Base-by-base conservation (phyloP, 2,329 filamentous ascomycete genomes). In the Talaromyces atroroseus region DNA sequence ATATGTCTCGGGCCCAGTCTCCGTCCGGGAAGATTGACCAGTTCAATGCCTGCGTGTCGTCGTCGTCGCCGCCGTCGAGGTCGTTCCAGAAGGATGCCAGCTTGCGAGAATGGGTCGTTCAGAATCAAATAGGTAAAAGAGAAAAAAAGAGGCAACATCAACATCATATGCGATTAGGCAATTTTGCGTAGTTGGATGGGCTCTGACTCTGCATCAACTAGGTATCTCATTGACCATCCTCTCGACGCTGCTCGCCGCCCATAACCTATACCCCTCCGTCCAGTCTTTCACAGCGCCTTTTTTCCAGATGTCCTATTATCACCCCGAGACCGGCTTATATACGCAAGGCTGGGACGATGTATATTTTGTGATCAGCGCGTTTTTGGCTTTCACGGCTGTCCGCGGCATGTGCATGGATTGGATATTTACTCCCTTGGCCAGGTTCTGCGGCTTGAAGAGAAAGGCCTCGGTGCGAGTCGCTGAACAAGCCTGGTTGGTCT, bases 401-500 rank as follows among this genome's bases (percentile, higher is more conserved):
- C 87, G 94, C 58, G 92, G 90, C 40, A 85, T 84, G 52, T 79
- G 83, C 56, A 95, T 97, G 84, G 92, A 96, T 70, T 94, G 95
- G 75, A 66, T 95, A 12, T 80, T 97, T 52, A 84, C 84, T 20
- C 94, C 92, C 6, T 74, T 95, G 56, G 92, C 88, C 45, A 85
- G 83, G 61, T 76, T 79, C 49, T 80, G 82, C 61, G 92, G 92
- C 36, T 82, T 96, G 64, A 80, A 81, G 64, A 89, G 87, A 68
- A 96, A 96, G 76, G 84, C 85, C 48, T 77, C 87, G 58, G 83
- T 89, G 49, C 83, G 94, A 58, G 95, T 97, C 74, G 90, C 90
- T 60, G 94, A 99, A 76, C 94, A 99, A 76, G 90, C 87, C 48
- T 97, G 92, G 90, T 79, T 96, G 68, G 76, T 95, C 56, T 73